Evolutionary conservation across 1,284 basidiomycete species (phyloP), one percentile per base, ranked within the genome.

Genomic region (Coriolopsis trogii): DNA sequence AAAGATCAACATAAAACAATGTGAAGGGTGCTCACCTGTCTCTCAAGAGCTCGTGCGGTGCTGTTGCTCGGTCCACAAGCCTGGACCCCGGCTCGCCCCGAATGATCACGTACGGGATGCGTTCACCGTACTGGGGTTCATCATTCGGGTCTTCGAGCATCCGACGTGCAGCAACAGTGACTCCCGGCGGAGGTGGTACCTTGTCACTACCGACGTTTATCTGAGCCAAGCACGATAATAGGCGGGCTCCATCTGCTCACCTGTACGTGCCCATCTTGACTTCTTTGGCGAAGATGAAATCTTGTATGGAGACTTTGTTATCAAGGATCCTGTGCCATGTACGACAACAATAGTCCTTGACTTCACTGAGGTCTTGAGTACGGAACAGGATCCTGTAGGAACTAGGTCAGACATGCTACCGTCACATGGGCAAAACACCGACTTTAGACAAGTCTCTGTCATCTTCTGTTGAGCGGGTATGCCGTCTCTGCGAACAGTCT

Each of bases 231-330:
- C 33, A 34, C 20, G 7, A 34, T 18, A 8, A 16, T 18, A 4
- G 10, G 13, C 1, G 3, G n/a, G n/a, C 2, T 7, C n/a, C 33
- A n/a, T 30, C 20, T 16, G 43, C 71, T 61, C 53, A 90, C 91
- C 88, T 93, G 64, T 97, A 97, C 0, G 88, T 91, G 4, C 96
- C 96, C 73, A 98, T 79, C 62, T 79, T 85, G 24, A 99, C 95
- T 69, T 96, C 93, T 65, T 97, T 97, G 0, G 96, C 89, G 60
- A 98, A 93, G 42, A 95, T 89, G 63, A 98, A 97, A 67, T 98
- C 95, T 65, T 95, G 90, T 9, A 93, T 72, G 2, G 91, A 89
- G 3, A 87, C 87, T 54, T 82, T 84, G 46, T 92, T 89, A 47
- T 91, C 85, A 30, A 95, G 69, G 37, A 99, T 82, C 67, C 91